Evolutionary conservation across 371 early-diverging fungal genomes (phyloP).

Genomic region (Gilbertella persicaria): DNA sequence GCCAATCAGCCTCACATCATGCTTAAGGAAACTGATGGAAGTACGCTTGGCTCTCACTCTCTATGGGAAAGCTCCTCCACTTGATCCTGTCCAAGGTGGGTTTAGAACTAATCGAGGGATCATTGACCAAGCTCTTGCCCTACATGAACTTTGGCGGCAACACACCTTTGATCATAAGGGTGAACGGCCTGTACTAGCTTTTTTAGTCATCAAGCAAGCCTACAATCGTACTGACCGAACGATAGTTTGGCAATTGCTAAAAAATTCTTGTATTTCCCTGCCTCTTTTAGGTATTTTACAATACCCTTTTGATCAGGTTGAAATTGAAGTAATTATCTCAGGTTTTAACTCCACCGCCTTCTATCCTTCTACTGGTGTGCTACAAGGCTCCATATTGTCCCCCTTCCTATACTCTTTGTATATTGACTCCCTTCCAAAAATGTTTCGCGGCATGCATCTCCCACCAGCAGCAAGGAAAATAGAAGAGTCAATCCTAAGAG

Average conservation of each 20-base stretch:
- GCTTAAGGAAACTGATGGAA: slow-evolving; percentile 4
- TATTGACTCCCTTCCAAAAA: slow-evolving; percentile 6
- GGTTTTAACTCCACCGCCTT: neutral
- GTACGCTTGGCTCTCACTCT: neutral
- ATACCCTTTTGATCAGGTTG: slow-evolving; percentile 6
- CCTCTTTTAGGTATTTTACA: neutral
- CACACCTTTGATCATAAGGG: neutral
- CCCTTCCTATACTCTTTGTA: slow-evolving; percentile 9
- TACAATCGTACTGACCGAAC: slow-evolving; percentile 23
- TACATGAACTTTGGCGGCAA: neutral
- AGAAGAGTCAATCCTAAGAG: too few relatives aligned
- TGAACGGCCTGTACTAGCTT: slow-evolving; percentile 12
- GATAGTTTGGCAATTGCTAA: slow-evolving; percentile 1
- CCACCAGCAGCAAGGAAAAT: neutral
- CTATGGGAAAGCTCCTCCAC: neutral
- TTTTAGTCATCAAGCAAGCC: slow-evolving; percentile 25
- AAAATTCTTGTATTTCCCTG: neutral
- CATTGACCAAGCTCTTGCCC: slow-evolving; percentile 13
- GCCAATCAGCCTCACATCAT: slow-evolving; percentile 7
- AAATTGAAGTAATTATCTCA: neutral
- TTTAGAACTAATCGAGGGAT: slow-evolving; percentile 2
- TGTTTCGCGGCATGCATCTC: neutral
- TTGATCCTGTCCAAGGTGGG: slow-evolving; percentile 23
- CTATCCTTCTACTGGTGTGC: slow-evolving; percentile 2
- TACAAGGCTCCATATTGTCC: slow-evolving; percentile 5